Base-by-base conservation (phyloP, 2,329 filamentous ascomycete genomes). In the Coniochaeta hoffmannii region DNA sequence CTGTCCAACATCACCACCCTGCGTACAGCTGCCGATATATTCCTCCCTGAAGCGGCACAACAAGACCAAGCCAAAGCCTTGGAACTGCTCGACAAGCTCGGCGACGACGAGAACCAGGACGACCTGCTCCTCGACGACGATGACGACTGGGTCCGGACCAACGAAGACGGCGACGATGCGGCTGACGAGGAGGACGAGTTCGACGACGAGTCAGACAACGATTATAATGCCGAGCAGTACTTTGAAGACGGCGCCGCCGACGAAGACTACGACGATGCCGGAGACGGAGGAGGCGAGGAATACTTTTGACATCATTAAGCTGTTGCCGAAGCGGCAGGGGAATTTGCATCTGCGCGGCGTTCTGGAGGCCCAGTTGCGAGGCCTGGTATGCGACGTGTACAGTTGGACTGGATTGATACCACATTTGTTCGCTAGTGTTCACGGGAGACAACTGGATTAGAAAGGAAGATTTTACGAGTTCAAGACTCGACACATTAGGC, bases 221-320 rank as follows among this genome's bases (percentile, higher is more conserved):
- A 81, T 8, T 85, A 85, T 63, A 77, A 84, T 46, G 81, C 81
- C 2, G 81, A 85, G 62, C 74, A 74, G 10, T 83, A 83, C 68
- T 84, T 84, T 64, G 81, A 83, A 57, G 79, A 76, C 24, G 79
- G 79, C 12, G 78, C 80, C 58, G 70, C 71, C n/a, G 79, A 82
- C 24, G 75, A 79, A 53, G 75, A 76, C 34, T 76, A 78, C 22
- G 78, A 79, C 50, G 76, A 76, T 50, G 78, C 76, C 8, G 80
- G 79, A 24, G 81, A 79, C 32, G 78, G 67, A 26, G 71, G 67
- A 7, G 70, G 69, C 7, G 68, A 61, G 36, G 64, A 65, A 31
- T 69, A 67, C 26, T 49, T 53, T 35, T 53, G 44, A 24, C 4
- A 36, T 10, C n/a, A n/a, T n/a, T n/a, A 32, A 28, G 14, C 44